These are phyloP conservation scores for Pseudogymnoascus sp. DNA, from an alignment of 2,329 filamentous ascomycete species.

Conservation along the genomic window DNA sequence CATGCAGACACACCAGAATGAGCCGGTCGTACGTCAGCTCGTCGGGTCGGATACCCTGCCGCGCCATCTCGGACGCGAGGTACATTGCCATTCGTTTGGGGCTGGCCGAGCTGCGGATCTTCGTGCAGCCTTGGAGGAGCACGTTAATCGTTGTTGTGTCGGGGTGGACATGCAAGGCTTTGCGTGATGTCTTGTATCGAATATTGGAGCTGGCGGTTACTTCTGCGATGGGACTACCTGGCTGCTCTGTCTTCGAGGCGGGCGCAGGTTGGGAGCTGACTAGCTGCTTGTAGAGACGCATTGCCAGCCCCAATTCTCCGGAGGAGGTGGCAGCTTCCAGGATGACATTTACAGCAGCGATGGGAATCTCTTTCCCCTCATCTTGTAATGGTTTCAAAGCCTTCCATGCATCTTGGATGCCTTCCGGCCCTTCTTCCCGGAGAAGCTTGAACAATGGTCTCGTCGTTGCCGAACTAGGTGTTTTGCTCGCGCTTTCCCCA, in stretches of 20 bases:
- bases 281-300: conserved; percentile 53
- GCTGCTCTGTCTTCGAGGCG: conserved; percentile 9
- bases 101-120: conserved; percentile 16
- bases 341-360: conserved; percentile 38
- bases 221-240: not conserved
- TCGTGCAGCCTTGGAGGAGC: conserved; percentile 42
- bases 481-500: conserved; percentile 28
- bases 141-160: conserved; percentile 50
- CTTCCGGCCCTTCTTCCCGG: conserved; percentile 34
- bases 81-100: conserved; percentile 45
- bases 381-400: conserved; percentile 47
- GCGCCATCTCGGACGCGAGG: conserved; percentile 52
- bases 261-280: conserved; percentile 33
- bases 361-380: conserved; percentile 40
- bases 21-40: conserved; percentile 53
- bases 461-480: conserved; percentile 49
- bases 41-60: conserved; percentile 44
- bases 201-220: not conserved
- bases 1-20: conserved; percentile 45
- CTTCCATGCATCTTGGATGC: conserved; percentile 41
- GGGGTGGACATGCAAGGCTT: not conserved
- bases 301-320: conserved; percentile 38
- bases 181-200: not conserved
- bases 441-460: conserved; percentile 53
- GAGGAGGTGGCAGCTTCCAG: conserved; percentile 29